phyloP scores from a whole-genome alignment of 73 alveolate genomes.

The Stentor coeruleus region DNA sequence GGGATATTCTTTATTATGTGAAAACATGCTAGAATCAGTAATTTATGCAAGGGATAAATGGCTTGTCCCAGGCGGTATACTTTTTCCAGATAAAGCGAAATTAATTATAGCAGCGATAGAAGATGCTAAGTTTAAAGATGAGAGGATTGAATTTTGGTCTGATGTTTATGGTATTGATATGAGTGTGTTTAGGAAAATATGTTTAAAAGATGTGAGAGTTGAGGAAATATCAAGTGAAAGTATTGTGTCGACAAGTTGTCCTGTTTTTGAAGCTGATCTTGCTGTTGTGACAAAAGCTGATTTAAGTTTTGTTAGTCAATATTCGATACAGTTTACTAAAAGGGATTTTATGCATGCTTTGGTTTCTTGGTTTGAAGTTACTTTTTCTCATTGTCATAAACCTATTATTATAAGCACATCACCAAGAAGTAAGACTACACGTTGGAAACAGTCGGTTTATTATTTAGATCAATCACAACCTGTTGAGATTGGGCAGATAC shows the following conservation, averaged over 20 bases:
- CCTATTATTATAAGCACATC: conserved; percentile 86
- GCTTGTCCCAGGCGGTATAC: conserved; percentile 78
- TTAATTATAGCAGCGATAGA: conserved; percentile 85
- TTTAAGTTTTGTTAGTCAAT: conserved; percentile 45
- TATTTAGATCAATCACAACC: conserved; percentile 71
- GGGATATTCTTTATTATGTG: conserved; percentile 91
- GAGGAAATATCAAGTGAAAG: conserved; percentile 41
- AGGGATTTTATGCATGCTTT: conserved; percentile 81
- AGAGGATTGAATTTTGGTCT: conserved; percentile 84
- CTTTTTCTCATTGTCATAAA: conserved; percentile 59
- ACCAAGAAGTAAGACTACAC: conserved; percentile 80
- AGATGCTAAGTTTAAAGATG: conserved; percentile 74
- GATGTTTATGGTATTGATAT: conserved; percentile 85
- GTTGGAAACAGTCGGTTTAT: conserved; percentile 91
- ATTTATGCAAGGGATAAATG: conserved; percentile 89
- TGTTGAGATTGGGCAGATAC: conserved; percentile 72
- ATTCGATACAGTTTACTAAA: conserved; percentile 39
- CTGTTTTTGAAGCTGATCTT: conserved; percentile 63
- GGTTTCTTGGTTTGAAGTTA: conserved; percentile 89
- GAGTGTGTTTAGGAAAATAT: conserved; percentile 55
- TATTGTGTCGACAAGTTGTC: conserved; percentile 50
- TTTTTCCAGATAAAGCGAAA: conserved; percentile 87
- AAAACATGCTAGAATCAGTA: conserved; percentile 89
- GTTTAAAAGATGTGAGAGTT: conserved; percentile 54
- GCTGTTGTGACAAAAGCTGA: conserved; percentile 52